These are phyloP conservation scores for Amylostereum areolatum DNA, from an alignment of 1,284 basidiomycete genomes.

Conservation along the genomic window DNA sequence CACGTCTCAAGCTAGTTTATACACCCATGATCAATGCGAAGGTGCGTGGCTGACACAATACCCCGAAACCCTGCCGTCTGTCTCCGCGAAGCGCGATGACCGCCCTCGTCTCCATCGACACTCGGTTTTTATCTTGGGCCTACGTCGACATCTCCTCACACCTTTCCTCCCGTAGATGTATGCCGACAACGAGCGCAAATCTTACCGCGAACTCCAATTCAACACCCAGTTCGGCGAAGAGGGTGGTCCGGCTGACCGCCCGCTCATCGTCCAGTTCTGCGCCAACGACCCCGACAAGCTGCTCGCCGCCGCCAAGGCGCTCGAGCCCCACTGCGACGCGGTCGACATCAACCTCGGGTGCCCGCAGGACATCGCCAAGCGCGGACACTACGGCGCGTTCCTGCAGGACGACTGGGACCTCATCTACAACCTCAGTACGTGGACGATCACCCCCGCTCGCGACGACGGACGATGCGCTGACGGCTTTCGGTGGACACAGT, in stretches of 20 bases:
- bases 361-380: constrained; percentile 90
- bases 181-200: constrained; percentile 41
- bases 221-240: constrained; percentile 79
- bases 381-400: constrained; percentile 87
- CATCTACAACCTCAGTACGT: constrained; percentile 74
- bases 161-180: constrained; percentile 48
- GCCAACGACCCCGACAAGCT: constrained; percentile 83
- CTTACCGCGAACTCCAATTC: no score
- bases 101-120: no score
- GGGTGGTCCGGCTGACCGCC: constrained; percentile 69
- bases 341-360: constrained; percentile 96
- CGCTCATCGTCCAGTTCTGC: constrained; percentile 92
- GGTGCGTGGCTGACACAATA: constrained; percentile 34
- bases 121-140: no score
- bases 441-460: no score
- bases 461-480: not conserved
- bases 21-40: constrained; percentile 98
- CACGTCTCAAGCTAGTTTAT: constrained; percentile 62
- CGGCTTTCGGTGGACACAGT: constrained; percentile 38
- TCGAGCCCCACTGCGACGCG: constrained; percentile 81
- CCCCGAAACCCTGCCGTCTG: no score
- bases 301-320: constrained; percentile 66
- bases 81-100: no score
- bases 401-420: constrained; percentile 94
- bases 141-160: not conserved